Percentiles rank a stretch among this genome's conserved stretches.
Conservation (phyloP, 257 asterid species). For the Phtheirospermum japonicum region DNA sequence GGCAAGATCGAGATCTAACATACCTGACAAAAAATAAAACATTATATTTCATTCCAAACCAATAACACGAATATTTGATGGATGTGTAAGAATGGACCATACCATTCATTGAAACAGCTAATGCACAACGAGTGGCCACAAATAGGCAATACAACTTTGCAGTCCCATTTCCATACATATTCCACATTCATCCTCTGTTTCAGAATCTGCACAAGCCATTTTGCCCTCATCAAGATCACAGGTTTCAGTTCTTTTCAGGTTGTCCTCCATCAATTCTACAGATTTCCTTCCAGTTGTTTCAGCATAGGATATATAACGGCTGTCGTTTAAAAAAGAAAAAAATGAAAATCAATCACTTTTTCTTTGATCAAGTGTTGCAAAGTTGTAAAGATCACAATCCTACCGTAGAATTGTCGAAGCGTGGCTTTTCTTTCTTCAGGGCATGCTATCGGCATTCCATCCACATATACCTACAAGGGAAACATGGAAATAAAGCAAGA, state of each 20-base stretch:
- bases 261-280: conserved; percentile 40
- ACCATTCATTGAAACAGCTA: conserved; percentile 57
- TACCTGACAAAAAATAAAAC: conserved; percentile 29
- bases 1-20: conserved; percentile 50
- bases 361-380: too few species aligned
- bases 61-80: background rate
- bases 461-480: conserved; percentile 43
- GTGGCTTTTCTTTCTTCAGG: conserved; percentile 59
- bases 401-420: conserved; percentile 53
- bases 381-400: too few species aligned
- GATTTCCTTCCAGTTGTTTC: conserved; percentile 54
- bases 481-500: background rate
- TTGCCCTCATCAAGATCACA: conserved; percentile 26
- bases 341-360: too few species aligned
- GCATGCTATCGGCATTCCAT: conserved; percentile 47
- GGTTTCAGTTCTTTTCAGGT: conserved; percentile 23
- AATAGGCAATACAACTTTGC: conserved; percentile 52
- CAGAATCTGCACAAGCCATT: conserved; percentile 24
- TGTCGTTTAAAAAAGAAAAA: conserved; percentile 37
- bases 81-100: too few species aligned
- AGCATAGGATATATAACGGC: conserved; percentile 69
- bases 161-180: conserved; percentile 63
- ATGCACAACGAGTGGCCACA: conserved; percentile 66
- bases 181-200: conserved; percentile 61
- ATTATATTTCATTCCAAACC: background rate